Evolutionary conservation across 306 rosid genomes (phyloP).

Genomic region (Adenanthera pavonina): DNA sequence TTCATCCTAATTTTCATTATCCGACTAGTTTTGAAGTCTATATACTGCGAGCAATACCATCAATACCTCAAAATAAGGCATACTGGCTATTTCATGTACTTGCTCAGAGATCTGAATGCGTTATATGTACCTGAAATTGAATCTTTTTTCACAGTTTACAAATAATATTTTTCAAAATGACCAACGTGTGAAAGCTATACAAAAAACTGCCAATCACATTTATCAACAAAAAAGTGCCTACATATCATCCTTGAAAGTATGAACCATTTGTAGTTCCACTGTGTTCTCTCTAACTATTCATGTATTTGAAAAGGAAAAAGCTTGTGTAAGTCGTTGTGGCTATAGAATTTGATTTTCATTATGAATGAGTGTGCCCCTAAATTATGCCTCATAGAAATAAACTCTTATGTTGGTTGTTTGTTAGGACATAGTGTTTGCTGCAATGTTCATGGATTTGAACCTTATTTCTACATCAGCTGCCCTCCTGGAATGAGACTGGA

Average conservation of each 20-base stretch:
- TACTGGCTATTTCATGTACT: constrained; percentile 6
- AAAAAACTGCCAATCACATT: constrained; percentile 23
- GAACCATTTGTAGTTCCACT: not conserved
- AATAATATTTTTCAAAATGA: constrained; percentile 8
- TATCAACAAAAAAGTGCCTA: constrained; percentile 8
- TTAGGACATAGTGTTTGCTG: constrained; percentile 94
- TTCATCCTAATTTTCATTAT: not conserved
- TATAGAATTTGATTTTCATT: not conserved
- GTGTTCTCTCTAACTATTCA: not conserved
- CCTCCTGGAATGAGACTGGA: constrained; percentile 96
- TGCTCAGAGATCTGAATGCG: not conserved
- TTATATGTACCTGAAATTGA: not conserved
- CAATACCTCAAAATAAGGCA: constrained; percentile 11
- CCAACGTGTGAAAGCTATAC: not conserved
- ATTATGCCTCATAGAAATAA: constrained; percentile 17
- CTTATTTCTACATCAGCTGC: constrained; percentile 87
- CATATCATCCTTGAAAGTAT: constrained; percentile 5
- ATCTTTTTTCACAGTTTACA: constrained; percentile 18
- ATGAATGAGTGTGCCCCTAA: constrained; percentile 23
- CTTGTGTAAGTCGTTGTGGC: constrained; percentile 2
- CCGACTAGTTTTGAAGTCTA: constrained; percentile 1
- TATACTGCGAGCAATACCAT: constrained; percentile 25
- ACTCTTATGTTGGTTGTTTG: constrained; percentile 34
- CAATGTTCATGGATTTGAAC: constrained; percentile 95
- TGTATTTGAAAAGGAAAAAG: constrained; percentile 25